Evolutionary conservation across 1,284 basidiomycete genomes (phyloP), one percentile per base, ranked within the genome.

Genomic region (Papiliotrema flavescens): DNA sequence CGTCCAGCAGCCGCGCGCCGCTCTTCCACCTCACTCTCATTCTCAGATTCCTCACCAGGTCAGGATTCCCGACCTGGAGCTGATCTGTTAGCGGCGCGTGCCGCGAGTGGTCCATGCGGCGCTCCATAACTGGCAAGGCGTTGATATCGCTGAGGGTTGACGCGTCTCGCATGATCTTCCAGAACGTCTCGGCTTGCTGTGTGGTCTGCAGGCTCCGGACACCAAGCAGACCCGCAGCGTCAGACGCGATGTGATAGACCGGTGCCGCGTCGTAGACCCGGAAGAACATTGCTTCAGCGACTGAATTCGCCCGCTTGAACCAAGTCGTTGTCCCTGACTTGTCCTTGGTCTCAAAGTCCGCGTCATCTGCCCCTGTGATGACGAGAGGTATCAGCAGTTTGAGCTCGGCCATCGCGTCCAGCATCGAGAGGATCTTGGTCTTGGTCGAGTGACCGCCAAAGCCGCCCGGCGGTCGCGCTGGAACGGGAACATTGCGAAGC

Each of bases 201-300:
- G 43, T 35, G 2, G 39, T 56, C n/a, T n/a, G 49, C 28, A 64
- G 53, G 0, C 62, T 62, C 32, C 67, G 45, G n/a, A 69, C 49
- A 23, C 69, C 71, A 1, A 71, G 46, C 5, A 70, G 42, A 9
- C 60, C 48, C 2, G 64, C 42, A 0, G 47, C 37, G 7, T 51
- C 52, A 3, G 53, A 47, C 0, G 65, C 66, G 41, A 73, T 54
- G 43, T 72, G 66, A 48, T 71, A 75, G 2, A 75, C 56, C 0
- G 73, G 73, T 11, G 59, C 68, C 19, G 56, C 61, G 24, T 71
- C 67, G 51, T 71, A 64, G 0, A 72, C 22, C 35, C 69, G 32
- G 45, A 68, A 75, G 56, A 66, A 68, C 2, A 61, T 61, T 1
- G 66, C 56, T 9, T 45, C 47, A 9, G 19, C 22, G 15, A 23